Base-by-base conservation (phyloP, 257 asterid species). In the Ilex asprella region DNA sequence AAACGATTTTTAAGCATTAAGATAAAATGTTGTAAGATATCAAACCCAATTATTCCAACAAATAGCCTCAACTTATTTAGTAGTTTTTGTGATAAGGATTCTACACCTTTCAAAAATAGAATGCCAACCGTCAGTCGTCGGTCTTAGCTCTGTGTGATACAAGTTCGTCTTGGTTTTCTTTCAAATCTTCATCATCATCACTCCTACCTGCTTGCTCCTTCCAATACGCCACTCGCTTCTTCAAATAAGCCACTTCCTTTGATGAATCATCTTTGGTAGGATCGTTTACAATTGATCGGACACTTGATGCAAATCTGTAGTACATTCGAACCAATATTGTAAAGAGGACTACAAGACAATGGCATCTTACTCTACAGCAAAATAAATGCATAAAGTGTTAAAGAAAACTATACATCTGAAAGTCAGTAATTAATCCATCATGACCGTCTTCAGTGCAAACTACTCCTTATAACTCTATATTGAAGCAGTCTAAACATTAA, bases 251-350 rank as follows among this genome's bases (percentile, higher is more conserved):
- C 55, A 93, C 95, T 78, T 93, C 98, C 78, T 89, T 93, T 1
- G 97, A 89, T 2, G 96, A 70, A 16, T 89, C 86, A 41, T 93
- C 85, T 74, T 89, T 93, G 66, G 89, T 93, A 0, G 97, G 96
- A 71, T 93, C 99, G 13, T 93, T 93, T 65, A 85, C 82, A 32
- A 93, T 89, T 39, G 95, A 85, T 7, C 96, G 84, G n/a, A 93
- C 99, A 76, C 99, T 76, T 15, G 99, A 89, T 43, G 99, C 99
- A 73, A 87, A 93, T 81, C 97, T 93, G 70, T 31, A 67, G 60
- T 54, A 60, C 61, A 63, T 35, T 4, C 7, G 41, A 35, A 35
- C 41, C 41, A 35, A 35, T 8, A 35, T 3, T 35, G 41, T 35
- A 4, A 35, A 35, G 41, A 35, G 8, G 8, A 4, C 8, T 3